phyloP scores from a whole-genome alignment of 2,329 filamentous ascomycete species.

The Diaporthe amygdali region DNA sequence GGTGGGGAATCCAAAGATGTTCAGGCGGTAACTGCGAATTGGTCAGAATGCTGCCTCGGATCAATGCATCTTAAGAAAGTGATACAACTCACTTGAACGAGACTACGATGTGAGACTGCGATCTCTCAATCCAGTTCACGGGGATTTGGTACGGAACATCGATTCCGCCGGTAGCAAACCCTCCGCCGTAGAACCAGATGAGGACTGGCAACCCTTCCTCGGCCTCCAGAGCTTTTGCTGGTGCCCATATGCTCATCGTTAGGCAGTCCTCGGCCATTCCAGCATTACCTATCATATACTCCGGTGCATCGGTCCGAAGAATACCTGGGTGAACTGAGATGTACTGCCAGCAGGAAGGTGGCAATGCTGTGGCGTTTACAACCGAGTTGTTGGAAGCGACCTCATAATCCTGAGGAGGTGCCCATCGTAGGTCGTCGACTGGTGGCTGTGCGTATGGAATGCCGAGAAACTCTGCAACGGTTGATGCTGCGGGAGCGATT shows the following conservation, averaged over 20 bases:
- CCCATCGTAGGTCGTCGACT: slow-evolving; percentile 35
- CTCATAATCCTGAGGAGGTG: slow-evolving; percentile 34
- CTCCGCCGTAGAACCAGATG: slow-evolving; percentile 54
- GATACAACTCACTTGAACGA: slow-evolving; percentile 5
- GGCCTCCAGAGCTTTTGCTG: slow-evolving; percentile 25
- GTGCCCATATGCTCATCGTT: slow-evolving; percentile 49
- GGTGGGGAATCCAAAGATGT: slow-evolving; percentile 39
- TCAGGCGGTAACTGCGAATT: slow-evolving; percentile 34
- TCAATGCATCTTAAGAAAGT: too few relatives aligned
- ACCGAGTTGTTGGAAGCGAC: slow-evolving; percentile 32
- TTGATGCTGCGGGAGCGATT: not conserved
- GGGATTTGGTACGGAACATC: slow-evolving; percentile 52
- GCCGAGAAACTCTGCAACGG: slow-evolving; percentile 41
- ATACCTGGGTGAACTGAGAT: not conserved
- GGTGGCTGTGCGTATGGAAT: slow-evolving; percentile 45
- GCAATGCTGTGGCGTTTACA: slow-evolving; percentile 37
- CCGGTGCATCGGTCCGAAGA: slow-evolving; percentile 27
- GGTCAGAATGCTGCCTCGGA: not conserved
- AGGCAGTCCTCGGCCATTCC: slow-evolving; percentile 46
- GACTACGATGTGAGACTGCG: slow-evolving; percentile 36
- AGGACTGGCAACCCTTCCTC: slow-evolving; percentile 44
- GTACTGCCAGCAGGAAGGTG: slow-evolving; percentile 17
- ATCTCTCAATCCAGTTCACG: slow-evolving; percentile 45
- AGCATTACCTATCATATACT: slow-evolving; percentile 31
- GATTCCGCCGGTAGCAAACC: slow-evolving; percentile 48